phyloP scores from a whole-genome alignment of 768 basidiomycete species.

The Lactarius vividus region DNA sequence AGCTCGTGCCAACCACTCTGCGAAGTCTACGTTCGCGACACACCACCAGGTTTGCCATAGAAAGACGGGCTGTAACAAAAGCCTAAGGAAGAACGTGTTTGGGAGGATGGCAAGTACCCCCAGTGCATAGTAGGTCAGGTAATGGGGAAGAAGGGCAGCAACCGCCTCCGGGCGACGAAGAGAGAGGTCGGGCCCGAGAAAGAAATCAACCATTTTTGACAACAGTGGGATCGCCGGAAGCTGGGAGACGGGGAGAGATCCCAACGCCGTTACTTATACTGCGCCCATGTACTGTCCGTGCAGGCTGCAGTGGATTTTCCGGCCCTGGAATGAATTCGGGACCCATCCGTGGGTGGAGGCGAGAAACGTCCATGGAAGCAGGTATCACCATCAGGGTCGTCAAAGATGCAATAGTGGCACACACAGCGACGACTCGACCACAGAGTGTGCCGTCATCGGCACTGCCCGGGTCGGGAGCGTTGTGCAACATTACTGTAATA shows the following conservation, averaged over 20 bases:
- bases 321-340: background rate
- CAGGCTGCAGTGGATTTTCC: background rate
- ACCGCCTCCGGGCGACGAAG: background rate
- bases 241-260: too few relatives aligned
- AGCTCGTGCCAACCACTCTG: background rate
- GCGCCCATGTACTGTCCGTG: background rate
- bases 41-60: constrained; percentile 1
- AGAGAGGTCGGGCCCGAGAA: constrained; percentile 1
- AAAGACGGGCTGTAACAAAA: constrained; percentile 7
- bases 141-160: background rate
- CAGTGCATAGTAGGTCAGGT: constrained; percentile 10
- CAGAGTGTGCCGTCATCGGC: too few relatives aligned
- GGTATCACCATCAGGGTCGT: background rate
- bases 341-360: background rate
- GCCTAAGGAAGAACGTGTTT: background rate
- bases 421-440: too few relatives aligned
- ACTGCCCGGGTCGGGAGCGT: too few relatives aligned
- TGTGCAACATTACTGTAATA: too few relatives aligned
- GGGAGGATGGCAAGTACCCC: constrained; percentile 13
- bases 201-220: background rate
- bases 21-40: background rate
- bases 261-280: too few relatives aligned
- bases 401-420: too few relatives aligned
- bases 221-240: too few relatives aligned
- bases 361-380: background rate